Percentiles rank a stretch among this genome's conserved stretches.
Conservation (phyloP, 1,139 yeast species). For the Scheffersomyces titani region DNA sequence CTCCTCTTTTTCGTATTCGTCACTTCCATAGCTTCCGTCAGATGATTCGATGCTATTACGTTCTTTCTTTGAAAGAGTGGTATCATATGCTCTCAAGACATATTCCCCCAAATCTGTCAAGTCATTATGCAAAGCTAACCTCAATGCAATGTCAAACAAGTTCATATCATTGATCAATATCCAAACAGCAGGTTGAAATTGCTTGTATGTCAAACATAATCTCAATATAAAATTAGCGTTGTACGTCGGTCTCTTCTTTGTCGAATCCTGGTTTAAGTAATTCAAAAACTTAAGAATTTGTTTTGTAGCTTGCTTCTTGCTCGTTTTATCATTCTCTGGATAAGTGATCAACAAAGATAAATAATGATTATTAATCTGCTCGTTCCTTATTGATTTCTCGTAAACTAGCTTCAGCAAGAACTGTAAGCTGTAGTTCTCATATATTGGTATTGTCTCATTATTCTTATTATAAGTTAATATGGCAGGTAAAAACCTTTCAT, state of each 20-base stretch:
- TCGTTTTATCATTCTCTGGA: slow-evolving; percentile 35
- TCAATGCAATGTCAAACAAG: slow-evolving; percentile 79
- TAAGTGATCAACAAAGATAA: slow-evolving; percentile 71
- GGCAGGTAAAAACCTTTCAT: slow-evolving; percentile 71
- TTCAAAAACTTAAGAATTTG: slow-evolving; percentile 32
- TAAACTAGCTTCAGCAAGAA: slow-evolving; percentile 64
- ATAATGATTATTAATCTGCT: slow-evolving; percentile 68
- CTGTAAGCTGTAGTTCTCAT: slow-evolving; percentile 63
- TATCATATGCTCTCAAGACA: slow-evolving; percentile 37
- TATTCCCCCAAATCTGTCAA: slow-evolving; percentile 58
- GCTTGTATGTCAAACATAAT: slow-evolving; percentile 62
- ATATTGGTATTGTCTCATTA: slow-evolving; percentile 25
- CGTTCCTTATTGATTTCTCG: slow-evolving; percentile 48
- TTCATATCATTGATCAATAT: slow-evolving; percentile 66
- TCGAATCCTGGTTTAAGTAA: slow-evolving; percentile 19
- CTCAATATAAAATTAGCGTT: slow-evolving; percentile 78
- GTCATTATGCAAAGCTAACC: slow-evolving; percentile 64
- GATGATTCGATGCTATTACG: slow-evolving; percentile 6
- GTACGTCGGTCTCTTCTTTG: slow-evolving; percentile 27
- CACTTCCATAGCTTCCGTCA: slow-evolving; percentile 9
- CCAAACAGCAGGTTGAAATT: slow-evolving; percentile 66
- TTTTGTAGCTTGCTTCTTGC: slow-evolving; percentile 30
- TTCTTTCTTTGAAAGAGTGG: slow-evolving; percentile 17
- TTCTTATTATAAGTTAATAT: slow-evolving; percentile 64
- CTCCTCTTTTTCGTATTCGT: slow-evolving; percentile 10